Evolutionary conservation across 495 filamentous ascomycete species (phyloP).

Genomic region (Cladorrhinum samala): DNA sequence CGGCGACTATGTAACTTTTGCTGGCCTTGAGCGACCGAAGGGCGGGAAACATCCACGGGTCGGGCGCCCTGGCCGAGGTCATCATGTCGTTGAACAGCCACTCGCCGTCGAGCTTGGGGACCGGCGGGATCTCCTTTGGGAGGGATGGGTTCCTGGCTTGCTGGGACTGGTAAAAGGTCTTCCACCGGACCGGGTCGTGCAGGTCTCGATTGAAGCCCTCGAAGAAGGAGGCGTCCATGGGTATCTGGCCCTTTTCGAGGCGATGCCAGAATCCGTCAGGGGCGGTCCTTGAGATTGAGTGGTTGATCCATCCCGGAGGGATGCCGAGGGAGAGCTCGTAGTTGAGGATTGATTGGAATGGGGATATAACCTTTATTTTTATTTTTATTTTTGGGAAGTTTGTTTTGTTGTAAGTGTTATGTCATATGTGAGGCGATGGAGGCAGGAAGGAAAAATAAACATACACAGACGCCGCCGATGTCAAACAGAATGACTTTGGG

Average conservation of each 20-base stretch:
- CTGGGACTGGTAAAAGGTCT: constrained; percentile 34
- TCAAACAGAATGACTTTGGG: constrained; percentile 88
- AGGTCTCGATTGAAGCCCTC: constrained; percentile 69
- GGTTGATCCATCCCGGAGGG: constrained; percentile 84
- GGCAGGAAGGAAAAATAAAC: constrained; percentile 24
- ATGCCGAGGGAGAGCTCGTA: constrained; percentile 73
- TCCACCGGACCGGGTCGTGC: constrained; percentile 59
- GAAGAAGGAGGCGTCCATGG: constrained; percentile 70
- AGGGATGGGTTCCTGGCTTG: constrained; percentile 29
- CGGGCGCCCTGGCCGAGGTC: constrained; percentile 59
- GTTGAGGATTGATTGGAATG: constrained; percentile 85
- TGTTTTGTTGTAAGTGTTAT: not conserved
- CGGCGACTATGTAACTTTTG: constrained; percentile 66
- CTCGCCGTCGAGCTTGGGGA: constrained; percentile 72
- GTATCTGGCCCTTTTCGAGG: constrained; percentile 69
- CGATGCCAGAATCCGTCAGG: constrained; percentile 86
- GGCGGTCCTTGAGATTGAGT: constrained; percentile 68
- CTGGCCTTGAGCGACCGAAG: constrained; percentile 59
- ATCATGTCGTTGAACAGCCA: constrained; percentile 92
- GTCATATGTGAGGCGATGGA: not conserved
- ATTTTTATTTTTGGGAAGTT: constrained; percentile 20
- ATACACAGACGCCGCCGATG: constrained; percentile 94
- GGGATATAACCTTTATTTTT: constrained; percentile 73
- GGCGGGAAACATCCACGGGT: constrained; percentile 83
- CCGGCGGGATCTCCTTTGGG: constrained; percentile 45